A percentile compares a stretch with the other conserved stretches of the same genome.
These are phyloP conservation scores for Alopecurus myosuroides DNA, from an alignment of 176 grass and related monocot genomes.

Conservation along the genomic window DNA sequence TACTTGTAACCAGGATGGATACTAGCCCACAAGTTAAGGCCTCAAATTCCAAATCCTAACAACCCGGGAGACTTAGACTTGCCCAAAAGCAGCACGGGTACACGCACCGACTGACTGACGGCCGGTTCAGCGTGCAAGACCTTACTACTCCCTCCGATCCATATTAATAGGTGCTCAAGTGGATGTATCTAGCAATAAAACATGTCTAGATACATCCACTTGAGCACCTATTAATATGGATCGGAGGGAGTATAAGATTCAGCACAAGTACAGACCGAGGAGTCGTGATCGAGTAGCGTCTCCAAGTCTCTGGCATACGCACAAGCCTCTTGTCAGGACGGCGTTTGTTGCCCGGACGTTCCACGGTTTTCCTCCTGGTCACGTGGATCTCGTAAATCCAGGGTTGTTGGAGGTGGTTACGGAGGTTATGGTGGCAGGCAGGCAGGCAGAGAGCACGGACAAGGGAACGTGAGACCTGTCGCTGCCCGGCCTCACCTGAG, in stretches of 20 bases:
- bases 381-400: constrained; percentile 11
- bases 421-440: background rate
- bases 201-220: no score
- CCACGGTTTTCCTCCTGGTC: background rate
- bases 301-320: no score
- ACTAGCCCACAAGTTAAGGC: background rate
- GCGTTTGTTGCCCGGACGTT: background rate
- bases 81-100: background rate
- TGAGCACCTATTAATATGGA: no score
- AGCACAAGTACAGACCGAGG: background rate
- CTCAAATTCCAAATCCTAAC: background rate
- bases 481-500: constrained; percentile 20
- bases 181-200: no score
- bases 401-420: constrained; percentile 7
- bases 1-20: background rate
- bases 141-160: no score
- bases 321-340: background rate
- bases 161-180: no score
- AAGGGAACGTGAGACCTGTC: background rate
- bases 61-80: background rate
- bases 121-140: background rate
- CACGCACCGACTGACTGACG: background rate
- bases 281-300: no score
- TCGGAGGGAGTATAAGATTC: no score
- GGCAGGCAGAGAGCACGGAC: background rate